Percentiles rank a stretch among this genome's conserved stretches.
phyloP scores from a whole-genome alignment of 768 basidiomycete genomes.

The Harrya chromipes region DNA sequence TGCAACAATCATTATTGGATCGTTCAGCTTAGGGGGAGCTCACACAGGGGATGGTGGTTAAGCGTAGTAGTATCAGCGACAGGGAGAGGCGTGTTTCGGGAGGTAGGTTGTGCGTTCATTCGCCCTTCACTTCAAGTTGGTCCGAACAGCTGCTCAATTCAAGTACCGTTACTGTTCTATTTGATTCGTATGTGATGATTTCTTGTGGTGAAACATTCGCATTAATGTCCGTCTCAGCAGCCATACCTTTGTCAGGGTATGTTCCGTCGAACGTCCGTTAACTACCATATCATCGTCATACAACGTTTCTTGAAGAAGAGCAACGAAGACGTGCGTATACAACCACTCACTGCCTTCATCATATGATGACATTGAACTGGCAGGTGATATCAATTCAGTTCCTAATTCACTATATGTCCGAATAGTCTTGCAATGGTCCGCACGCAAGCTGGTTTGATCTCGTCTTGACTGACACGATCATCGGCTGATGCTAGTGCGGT shows the following conservation, averaged over 20 bases:
- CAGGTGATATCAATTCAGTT: constrained; percentile 59
- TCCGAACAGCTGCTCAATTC: background rate
- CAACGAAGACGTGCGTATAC: constrained; percentile 59
- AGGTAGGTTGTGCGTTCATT: constrained; percentile 40
- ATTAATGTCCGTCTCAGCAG: constrained; percentile 45
- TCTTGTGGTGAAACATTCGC: constrained; percentile 9
- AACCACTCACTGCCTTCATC: background rate
- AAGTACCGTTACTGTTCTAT: constrained; percentile 79
- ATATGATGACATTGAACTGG: constrained; percentile 6
- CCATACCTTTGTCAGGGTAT: constrained; percentile 65
- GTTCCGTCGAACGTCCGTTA: constrained; percentile 24
- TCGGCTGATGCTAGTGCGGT: constrained; percentile 44
- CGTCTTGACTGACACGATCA: no score
- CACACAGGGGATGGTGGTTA: constrained; percentile 46
- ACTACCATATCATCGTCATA: constrained; percentile 5
- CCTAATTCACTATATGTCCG: constrained; percentile 59
- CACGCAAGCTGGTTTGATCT: constrained; percentile 31
- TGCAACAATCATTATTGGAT: constrained; percentile 10
- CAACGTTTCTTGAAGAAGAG: constrained; percentile 48
- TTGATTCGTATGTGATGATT: constrained; percentile 54
- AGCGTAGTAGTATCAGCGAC: constrained; percentile 81
- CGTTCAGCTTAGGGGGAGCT: background rate
- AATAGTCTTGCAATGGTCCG: constrained; percentile 56
- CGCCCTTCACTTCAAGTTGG: constrained; percentile 4
- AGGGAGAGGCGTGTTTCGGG: constrained; percentile 83